These are phyloP conservation scores for Lasiosphaeriaceae sp. DNA, from an alignment of 495 filamentous ascomycete species.

Conservation along the genomic window DNA sequence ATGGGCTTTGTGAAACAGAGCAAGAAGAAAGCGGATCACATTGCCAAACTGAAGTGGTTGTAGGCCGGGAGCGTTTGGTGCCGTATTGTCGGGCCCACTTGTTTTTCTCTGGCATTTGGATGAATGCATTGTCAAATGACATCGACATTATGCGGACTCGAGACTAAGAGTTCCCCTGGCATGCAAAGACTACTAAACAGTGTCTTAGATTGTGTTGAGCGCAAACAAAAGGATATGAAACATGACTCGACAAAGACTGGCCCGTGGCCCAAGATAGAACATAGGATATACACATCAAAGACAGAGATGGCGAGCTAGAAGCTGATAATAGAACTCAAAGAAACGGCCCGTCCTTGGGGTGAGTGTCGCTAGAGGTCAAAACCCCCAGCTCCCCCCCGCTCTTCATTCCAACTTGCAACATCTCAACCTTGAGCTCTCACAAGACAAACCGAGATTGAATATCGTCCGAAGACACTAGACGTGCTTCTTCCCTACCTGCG, in stretches of 20 bases:
- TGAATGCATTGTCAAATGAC: slow-evolving; percentile 6
- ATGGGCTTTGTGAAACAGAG: slow-evolving; percentile 86
- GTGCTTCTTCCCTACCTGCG: slow-evolving; percentile 5
- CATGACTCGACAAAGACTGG: neutral
- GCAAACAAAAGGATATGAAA: neutral
- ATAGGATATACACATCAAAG: neutral
- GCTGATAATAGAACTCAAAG: neutral
- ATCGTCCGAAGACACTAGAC: slow-evolving; percentile 7
- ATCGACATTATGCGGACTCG: neutral
- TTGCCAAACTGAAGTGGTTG: slow-evolving; percentile 67
- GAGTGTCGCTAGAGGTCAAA: neutral
- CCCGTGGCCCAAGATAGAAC: neutral
- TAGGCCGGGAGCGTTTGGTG: slow-evolving; percentile 6
- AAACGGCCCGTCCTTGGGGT: neutral
- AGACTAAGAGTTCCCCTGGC: neutral
- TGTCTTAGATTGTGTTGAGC: slow-evolving; percentile 5
- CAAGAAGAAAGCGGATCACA: slow-evolving; percentile 86
- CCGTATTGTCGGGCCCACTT: neutral
- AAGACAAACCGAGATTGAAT: slow-evolving; percentile 2
- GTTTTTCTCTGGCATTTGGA: slow-evolving; percentile 3
- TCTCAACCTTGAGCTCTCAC: neutral
- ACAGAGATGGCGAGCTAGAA: neutral
- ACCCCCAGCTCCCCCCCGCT: too few relatives aligned
- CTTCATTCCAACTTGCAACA: too few relatives aligned
- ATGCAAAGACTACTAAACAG: neutral